A percentile compares a stretch with the other conserved stretches of the same genome.
phyloP scores from a whole-genome alignment of 2,329 filamentous ascomycete species.

The Clonostachys rhizophaga region DNA sequence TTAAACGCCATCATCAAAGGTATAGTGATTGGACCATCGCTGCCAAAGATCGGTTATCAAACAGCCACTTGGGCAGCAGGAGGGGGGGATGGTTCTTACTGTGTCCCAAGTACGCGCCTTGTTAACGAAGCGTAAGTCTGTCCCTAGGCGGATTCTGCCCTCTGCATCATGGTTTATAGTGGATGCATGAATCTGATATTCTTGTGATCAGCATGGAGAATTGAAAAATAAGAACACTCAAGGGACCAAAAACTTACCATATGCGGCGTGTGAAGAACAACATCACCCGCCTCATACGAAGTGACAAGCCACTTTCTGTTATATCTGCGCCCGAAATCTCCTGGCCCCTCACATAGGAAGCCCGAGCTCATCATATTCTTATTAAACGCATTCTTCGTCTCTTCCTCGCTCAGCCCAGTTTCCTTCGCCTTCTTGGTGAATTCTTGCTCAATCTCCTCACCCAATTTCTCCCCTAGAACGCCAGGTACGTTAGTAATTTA shows the following conservation, averaged over 20 bases:
- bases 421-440: slow-evolving; percentile 42
- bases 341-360: slow-evolving; percentile 43
- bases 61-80: neutral
- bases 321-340: slow-evolving; percentile 20
- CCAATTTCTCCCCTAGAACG: slow-evolving; percentile 23
- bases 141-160: slow-evolving; percentile 47
- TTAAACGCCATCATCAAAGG: slow-evolving; percentile 12
- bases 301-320: slow-evolving; percentile 24
- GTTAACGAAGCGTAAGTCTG: slow-evolving; percentile 51
- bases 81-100: slow-evolving; percentile 15
- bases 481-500: neutral
- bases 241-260: slow-evolving; percentile 12
- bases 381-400: slow-evolving; percentile 48
- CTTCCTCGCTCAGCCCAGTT: slow-evolving; percentile 43
- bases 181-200: slow-evolving; percentile 47
- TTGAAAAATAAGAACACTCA: slow-evolving; percentile 1
- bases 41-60: slow-evolving; percentile 5
- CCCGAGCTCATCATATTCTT: slow-evolving; percentile 54
- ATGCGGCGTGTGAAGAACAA: slow-evolving; percentile 29
- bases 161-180: slow-evolving; percentile 47
- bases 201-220: neutral
- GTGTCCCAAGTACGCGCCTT: slow-evolving; percentile 43
- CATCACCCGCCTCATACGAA: slow-evolving; percentile 31
- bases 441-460: slow-evolving; percentile 40
- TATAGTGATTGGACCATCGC: slow-evolving; percentile 11